Evolutionary conservation across 2,329 filamentous ascomycete species (phyloP), one percentile per base, ranked within the genome.

Genomic region (Incumbomyces lentus): DNA sequence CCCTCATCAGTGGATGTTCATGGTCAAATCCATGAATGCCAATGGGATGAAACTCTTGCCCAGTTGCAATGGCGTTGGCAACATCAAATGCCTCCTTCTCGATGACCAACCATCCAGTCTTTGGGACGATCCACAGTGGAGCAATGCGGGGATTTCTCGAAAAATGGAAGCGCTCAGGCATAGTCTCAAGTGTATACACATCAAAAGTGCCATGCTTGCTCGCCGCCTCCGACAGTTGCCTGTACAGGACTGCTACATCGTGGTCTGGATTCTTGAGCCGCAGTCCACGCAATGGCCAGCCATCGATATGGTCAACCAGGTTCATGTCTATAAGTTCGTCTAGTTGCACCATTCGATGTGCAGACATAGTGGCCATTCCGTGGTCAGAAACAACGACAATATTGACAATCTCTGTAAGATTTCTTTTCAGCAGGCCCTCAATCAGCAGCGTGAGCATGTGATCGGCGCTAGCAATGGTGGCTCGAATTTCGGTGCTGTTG

Each of bases 301-400:
- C 92, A 56, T 98, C 92, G 19, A 80, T 83, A 61, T 92, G 87
- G 49, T 84, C 82, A 37, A 96, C 81, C 56, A 87, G 75, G 40
- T 68, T 69, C 5, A 84, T 73, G 61, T 95, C 86, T 39, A 96
- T 73, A 3, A 96, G 67, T 59, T 95, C 87, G 53, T 98, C 92
- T 2, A 96, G 72, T 64, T 96, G 92, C 19, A 96, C 75, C 38
- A 96, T 70, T 10, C 92, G 78, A 14, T 80, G 73, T 0, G 76
- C 78, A 49, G 89, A 85, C 0, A 92, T 96, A 0, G 88, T 94
- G 1, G 92, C 92, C 92, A 98, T 98, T 42, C 92, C 92, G 62
- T 98, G 92, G 62, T 98, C 92, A 0, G 88, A 95, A 2, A 98
- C 90, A n/a, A 98, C 75, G 30, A 98, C 81, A 6, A 98, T 76